phyloP scores from a whole-genome alignment of 2,329 filamentous ascomycete genomes.

The Aureobasidium lini region DNA sequence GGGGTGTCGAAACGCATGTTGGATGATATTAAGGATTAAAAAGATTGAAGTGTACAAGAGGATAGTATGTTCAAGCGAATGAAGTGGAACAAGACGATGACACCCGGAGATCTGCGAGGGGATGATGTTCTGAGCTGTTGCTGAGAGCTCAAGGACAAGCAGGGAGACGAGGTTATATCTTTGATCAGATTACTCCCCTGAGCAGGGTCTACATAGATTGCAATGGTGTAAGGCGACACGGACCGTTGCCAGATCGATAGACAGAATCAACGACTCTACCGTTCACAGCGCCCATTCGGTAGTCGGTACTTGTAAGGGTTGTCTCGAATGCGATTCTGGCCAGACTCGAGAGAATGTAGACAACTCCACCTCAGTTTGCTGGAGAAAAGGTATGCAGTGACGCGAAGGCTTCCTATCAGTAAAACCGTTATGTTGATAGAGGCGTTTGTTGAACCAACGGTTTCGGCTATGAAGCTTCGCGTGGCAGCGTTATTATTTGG shows the following conservation, averaged over 20 bases:
- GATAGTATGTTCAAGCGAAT: slow-evolving; percentile 1
- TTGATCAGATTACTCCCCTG: not conserved
- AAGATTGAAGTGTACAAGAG: not conserved
- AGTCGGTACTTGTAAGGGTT: not conserved
- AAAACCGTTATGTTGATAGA: slow-evolving; percentile 10
- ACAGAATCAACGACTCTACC: not conserved
- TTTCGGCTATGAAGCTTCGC: slow-evolving; percentile 6
- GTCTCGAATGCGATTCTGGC: not conserved
- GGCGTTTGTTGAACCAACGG: slow-evolving; percentile 7
- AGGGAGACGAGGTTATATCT: not conserved
- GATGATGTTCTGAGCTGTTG: slow-evolving; percentile 1
- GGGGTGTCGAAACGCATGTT: slow-evolving; percentile 11
- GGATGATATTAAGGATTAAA: not conserved
- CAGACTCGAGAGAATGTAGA: not conserved
- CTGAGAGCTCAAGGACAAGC: not conserved
- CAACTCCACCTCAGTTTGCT: not conserved
- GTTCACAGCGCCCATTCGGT: not conserved
- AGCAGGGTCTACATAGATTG: not conserved
- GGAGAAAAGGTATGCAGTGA: not conserved
- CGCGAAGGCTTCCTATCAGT: slow-evolving; percentile 10
- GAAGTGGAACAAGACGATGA: not conserved
- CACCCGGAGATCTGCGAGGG: not conserved
- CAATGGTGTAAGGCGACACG: not conserved
- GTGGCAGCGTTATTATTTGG: slow-evolving; percentile 7
- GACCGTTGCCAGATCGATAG: slow-evolving; percentile 11